Percentiles rank a stretch among this genome's conserved stretches.
Evolutionary conservation across 768 basidiomycete genomes (phyloP).

Genomic region (Russula sp.): DNA sequence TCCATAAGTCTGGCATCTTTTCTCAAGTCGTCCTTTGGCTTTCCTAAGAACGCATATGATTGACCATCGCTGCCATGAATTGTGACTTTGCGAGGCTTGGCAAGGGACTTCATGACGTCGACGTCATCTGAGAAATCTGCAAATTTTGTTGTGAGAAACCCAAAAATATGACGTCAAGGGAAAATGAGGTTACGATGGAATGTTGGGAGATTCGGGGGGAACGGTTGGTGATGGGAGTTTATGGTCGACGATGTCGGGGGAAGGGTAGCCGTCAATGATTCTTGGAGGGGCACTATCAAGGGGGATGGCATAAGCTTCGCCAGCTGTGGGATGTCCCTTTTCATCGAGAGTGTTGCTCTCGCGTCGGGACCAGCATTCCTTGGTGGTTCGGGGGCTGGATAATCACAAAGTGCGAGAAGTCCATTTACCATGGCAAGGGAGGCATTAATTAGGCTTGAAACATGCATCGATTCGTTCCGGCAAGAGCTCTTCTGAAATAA

Average conservation of each 20-base stretch:
- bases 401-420: constrained; percentile 60
- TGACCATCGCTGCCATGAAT: constrained; percentile 79
- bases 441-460: constrained; percentile 38
- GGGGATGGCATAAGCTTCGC: constrained; percentile 49
- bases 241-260: constrained; percentile 57
- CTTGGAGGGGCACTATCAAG: constrained; percentile 87
- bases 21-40: constrained; percentile 94
- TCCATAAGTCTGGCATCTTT: constrained; percentile 99
- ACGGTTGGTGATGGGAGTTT: constrained; percentile 67
- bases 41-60: constrained; percentile 85
- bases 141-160: neutral
- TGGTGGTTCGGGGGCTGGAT: constrained; percentile 33
- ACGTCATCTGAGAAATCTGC: constrained; percentile 77
- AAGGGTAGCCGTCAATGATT: constrained; percentile 82
- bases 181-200: constrained; percentile 50
- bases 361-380: constrained; percentile 23
- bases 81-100: constrained; percentile 85
- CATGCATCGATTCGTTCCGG: constrained; percentile 37
- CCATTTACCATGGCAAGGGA: constrained; percentile 59
- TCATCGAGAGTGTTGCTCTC: constrained; percentile 39
- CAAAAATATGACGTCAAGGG: neutral
- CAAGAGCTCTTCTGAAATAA: constrained; percentile 38
- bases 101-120: constrained; percentile 85
- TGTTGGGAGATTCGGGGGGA: constrained; percentile 66
- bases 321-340: constrained; percentile 47